Percentiles rank a stretch among this genome's conserved stretches.
Evolutionary conservation across 75 land plant species (phyloP).

Genomic region (Cryptomeria japonica): DNA sequence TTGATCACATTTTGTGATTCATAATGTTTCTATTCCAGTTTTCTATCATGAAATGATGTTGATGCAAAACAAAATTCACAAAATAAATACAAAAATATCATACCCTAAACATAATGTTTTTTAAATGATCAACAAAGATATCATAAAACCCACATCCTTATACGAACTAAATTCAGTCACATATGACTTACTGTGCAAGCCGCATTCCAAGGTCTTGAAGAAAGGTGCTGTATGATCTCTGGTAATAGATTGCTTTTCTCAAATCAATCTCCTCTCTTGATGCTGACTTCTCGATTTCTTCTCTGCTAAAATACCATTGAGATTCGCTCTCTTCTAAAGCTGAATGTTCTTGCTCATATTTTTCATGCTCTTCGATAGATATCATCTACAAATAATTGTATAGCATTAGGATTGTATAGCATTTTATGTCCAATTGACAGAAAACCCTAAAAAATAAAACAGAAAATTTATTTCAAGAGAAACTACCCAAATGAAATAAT

Average conservation of each 20-base stretch:
- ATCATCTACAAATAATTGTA: background rate
- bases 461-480: background rate
- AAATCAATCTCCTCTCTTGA: conserved; percentile 31
- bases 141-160: background rate
- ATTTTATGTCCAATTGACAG: no score
- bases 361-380: background rate
- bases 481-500: background rate
- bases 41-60: no score
- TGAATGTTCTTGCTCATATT: background rate
- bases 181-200: conserved; percentile 19
- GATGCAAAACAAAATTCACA: no score
- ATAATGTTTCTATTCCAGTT: no score
- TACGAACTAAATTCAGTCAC: background rate
- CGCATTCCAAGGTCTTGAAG: conserved; percentile 32
- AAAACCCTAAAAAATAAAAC: no score
- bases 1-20: no score
- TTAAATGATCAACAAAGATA: background rate
- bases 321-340: background rate
- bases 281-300: conserved; percentile 26
- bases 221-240: conserved; percentile 23
- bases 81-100: no score
- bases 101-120: no score
- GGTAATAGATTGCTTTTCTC: conserved; percentile 8
- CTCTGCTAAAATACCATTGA: conserved; percentile 8
- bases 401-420: background rate